These are phyloP conservation scores for Cryptococcus neoformans DNA, from an alignment of 1,284 basidiomycete species.

Conservation along the genomic window DNA sequence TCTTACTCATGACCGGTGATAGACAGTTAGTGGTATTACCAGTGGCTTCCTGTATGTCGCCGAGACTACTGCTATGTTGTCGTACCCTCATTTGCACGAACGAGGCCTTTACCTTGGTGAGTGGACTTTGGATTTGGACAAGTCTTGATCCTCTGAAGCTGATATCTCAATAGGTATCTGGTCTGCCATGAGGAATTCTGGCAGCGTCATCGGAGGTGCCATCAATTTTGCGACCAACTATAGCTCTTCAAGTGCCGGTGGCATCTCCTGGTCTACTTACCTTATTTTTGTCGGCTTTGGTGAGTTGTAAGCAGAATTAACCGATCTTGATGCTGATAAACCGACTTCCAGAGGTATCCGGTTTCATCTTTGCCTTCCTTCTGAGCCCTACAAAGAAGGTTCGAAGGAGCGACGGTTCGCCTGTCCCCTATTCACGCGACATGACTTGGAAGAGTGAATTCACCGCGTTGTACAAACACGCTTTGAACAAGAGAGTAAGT, in stretches of 20 bases:
- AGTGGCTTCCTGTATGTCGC: constrained; percentile 30
- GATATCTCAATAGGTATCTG: constrained; percentile 16
- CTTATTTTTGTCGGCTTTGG: constrained; percentile 30
- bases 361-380: constrained; percentile 19
- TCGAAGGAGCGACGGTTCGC: constrained; percentile 24
- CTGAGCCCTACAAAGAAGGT: constrained; percentile 26
- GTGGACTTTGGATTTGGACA: not conserved
- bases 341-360: constrained; percentile 17
- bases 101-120: constrained; percentile 24
- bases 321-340: not conserved
- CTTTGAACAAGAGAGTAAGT: constrained; percentile 15
- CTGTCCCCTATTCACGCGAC: constrained; percentile 16
- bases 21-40: constrained; percentile 18
- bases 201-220: constrained; percentile 24
- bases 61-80: constrained; percentile 35
- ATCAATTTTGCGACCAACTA: constrained; percentile 30
- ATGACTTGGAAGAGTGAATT: constrained; percentile 22
- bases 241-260: constrained; percentile 14
- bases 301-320: constrained; percentile 8
- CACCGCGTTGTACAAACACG: constrained; percentile 17
- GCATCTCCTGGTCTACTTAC: constrained; percentile 26
- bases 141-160: not conserved
- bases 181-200: constrained; percentile 26
- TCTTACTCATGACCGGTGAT: not conserved
- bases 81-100: constrained; percentile 25